Evolutionary conservation across 305 asterid species (phyloP).

Genomic region (Solanum hybrid): DNA sequence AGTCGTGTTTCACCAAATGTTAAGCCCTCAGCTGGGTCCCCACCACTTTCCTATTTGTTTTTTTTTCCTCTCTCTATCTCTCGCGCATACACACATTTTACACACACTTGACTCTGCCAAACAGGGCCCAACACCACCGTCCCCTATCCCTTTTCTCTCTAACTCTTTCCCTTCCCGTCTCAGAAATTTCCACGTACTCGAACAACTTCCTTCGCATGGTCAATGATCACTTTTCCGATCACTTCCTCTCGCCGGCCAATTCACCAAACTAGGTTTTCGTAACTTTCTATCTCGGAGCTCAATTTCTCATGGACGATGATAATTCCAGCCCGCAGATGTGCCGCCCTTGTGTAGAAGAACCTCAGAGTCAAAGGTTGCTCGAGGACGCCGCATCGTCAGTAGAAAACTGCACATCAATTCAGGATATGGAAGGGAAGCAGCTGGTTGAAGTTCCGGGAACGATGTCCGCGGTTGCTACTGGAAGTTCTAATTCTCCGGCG

Average conservation of each 20-base stretch:
- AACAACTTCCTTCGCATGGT: slow-evolving; percentile 9
- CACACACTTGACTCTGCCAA: slow-evolving; percentile 1
- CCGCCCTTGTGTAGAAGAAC: slow-evolving; percentile 6
- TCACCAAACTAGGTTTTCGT: slow-evolving; percentile 11
- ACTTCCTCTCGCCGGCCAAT: not conserved
- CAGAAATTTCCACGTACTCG: slow-evolving; percentile 1
- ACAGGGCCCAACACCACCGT: not conserved
- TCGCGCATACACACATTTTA: not conserved
- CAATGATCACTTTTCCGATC: slow-evolving; percentile 20
- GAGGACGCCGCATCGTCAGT: slow-evolving; percentile 18
- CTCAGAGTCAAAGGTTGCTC: slow-evolving; percentile 46
- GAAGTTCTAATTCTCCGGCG: slow-evolving; percentile 7
- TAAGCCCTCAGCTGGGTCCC: not conserved
- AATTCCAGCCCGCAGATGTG: slow-evolving; percentile 5
- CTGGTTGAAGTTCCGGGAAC: slow-evolving; percentile 18
- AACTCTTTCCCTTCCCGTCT: not conserved
- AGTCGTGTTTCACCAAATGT: not conserved
- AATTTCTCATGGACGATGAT: slow-evolving; percentile 11
- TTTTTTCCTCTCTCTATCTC: not conserved
- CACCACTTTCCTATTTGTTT: not conserved
- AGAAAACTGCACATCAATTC: slow-evolving; percentile 5
- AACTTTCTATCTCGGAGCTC: not conserved
- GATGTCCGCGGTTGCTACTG: slow-evolving; percentile 6
- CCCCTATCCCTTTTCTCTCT: not conserved
- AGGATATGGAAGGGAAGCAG: slow-evolving; percentile 17